Evolutionary conservation across 202 grass and related monocot species (phyloP), one percentile per base, ranked within the genome.

Genomic region (Zizania palustris): DNA sequence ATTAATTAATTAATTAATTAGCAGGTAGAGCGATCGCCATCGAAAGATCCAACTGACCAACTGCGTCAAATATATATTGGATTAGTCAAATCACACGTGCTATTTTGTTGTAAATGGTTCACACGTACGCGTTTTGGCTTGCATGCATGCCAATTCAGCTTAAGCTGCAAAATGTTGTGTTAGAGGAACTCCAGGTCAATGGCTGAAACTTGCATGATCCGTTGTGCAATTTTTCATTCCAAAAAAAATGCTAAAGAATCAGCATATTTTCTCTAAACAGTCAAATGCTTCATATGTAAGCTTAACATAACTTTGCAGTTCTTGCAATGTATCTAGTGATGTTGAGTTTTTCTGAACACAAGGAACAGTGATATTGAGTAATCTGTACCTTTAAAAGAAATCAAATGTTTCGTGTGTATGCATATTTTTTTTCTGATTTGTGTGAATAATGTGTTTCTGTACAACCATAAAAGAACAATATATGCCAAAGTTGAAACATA

Each of bases 401-500:
- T 19, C n/a, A 55, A 54, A 50, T 50, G 48, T 50, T 50, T 2
- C 5, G 3, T 49, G 13, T 49, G 12, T 28, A 28, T 15, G 15
- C 13, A 15, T 0, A 9, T 45, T 12, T 12, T 45, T 51, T n/a
- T 7, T 6, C 46, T 16, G 49, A n/a, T 28, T 1, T 28, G 28
- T 28, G 28, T 28, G 28, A 75, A 60, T 4, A 69, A 51, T 6
- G 12, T 54, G 10, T 65, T 78, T 65, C 39, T 72, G 13, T 85
- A 50, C 41, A 79, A 35, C 18, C 37, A 70, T 0, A 48, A 33
- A 57, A 4, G 2, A 48, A 20, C 19, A 3, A 48, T 73, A 49
- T 3, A 45, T 38, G 71, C 34, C 9, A 9, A 48, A 55, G 51
- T 55, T n/a, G 9, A 55, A 7, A 5, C 36, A 6, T 53, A 22